phyloP scores from a whole-genome alignment of 164 flowering plant species.

The Chimonanthus praecox region DNA sequence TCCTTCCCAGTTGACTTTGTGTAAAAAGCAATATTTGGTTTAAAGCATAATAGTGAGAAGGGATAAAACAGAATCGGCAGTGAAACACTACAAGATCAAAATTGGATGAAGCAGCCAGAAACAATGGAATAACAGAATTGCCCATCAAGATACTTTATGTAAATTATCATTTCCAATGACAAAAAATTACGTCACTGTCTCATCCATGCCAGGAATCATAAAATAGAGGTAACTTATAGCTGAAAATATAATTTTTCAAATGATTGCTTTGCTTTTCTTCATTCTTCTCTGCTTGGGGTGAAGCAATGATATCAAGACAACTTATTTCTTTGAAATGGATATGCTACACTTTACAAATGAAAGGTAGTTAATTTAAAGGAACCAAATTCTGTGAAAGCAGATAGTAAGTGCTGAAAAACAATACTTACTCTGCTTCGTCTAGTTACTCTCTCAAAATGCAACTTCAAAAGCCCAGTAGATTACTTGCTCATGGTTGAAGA shows the following conservation, averaged over 20 bases:
- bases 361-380: background rate
- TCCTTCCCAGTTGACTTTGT: no score
- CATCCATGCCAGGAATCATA: background rate
- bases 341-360: background rate
- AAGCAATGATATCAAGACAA: background rate
- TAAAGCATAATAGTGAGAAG: no score
- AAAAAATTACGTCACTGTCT: background rate
- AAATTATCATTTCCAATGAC: background rate
- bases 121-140: background rate
- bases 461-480: background rate
- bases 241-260: background rate
- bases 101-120: background rate
- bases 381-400: background rate
- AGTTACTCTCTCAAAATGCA: background rate
- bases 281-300: background rate
- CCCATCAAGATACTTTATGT: background rate
- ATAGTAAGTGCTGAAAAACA: background rate
- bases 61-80: no score
- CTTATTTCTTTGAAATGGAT: no score
- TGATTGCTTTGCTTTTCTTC: background rate
- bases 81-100: no score
- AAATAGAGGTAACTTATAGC: background rate
- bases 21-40: no score
- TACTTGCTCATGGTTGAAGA: slow-evolving; percentile 67
- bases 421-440: background rate